phyloP scores from a whole-genome alignment of 192 early-diverging fungal genomes.

The Gaertneriomyces semiglobifer region DNA sequence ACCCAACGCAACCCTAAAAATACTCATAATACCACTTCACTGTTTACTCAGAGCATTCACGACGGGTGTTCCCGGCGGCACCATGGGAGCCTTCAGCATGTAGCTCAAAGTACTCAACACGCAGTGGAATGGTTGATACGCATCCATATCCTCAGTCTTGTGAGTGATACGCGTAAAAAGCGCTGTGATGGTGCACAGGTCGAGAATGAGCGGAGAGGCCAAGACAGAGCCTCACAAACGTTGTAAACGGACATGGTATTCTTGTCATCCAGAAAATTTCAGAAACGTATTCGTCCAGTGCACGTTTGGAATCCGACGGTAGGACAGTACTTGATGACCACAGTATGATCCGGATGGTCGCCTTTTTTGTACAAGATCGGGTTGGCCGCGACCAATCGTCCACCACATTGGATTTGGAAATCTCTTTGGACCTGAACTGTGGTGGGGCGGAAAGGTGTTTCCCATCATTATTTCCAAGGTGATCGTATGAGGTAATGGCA shows the following conservation, averaged over 20 bases:
- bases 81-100: conserved; percentile 98
- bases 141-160: conserved; percentile 68
- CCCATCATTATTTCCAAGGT: conserved; percentile 99
- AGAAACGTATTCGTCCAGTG: conserved; percentile 94
- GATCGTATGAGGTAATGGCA: conserved; percentile 94
- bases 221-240: conserved; percentile 97
- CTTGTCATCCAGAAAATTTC: conserved; percentile 98
- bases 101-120: conserved; percentile 88
- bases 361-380: conserved; percentile 68
- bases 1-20: conserved; percentile 95
- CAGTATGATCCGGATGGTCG: conserved; percentile 77
- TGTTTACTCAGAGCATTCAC: conserved; percentile 96
- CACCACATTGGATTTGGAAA: conserved; percentile 97
- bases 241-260: conserved; percentile 97
- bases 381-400: conserved; percentile 85
- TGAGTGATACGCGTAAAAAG: conserved; percentile 95
- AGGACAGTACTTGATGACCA: conserved; percentile 98
- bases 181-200: conserved; percentile 91
- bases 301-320: conserved; percentile 97
- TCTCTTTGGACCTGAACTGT: conserved; percentile 99
- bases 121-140: conserved; percentile 83
- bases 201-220: conserved; percentile 95
- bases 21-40: conserved; percentile 93
- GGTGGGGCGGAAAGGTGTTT: conserved; percentile 93
- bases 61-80: conserved; percentile 87